These are phyloP conservation scores for Coccomyxa sp. DNA, from an alignment of 139 green algal species.

Conservation along the genomic window DNA sequence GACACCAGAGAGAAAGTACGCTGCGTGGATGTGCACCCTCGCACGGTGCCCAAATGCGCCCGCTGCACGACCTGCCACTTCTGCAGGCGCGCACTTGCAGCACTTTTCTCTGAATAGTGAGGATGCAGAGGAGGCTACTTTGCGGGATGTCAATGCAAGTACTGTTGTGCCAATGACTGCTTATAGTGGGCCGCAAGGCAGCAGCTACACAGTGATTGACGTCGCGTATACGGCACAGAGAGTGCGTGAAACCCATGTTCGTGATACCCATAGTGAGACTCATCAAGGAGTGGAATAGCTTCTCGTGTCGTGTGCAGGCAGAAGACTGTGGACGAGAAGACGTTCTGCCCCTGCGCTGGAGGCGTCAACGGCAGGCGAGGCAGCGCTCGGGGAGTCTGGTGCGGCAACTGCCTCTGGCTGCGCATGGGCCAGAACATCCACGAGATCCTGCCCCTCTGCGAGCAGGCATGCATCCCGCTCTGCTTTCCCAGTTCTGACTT, in stretches of 20 bases:
- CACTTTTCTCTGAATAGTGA: no score
- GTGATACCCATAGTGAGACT: no score
- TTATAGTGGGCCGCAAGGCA: no score
- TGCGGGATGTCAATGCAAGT: no score
- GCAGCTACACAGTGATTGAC: no score
- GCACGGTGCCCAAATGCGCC: slow-evolving; percentile 28
- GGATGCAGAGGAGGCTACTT: no score
- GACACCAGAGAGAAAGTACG: neutral
- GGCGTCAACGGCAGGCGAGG: slow-evolving; percentile 16
- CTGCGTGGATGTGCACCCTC: slow-evolving; percentile 27
- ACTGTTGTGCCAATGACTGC: no score
- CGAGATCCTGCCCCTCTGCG: slow-evolving; percentile 21
- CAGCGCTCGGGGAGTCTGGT: slow-evolving; percentile 38
- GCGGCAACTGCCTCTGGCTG: slow-evolving; percentile 44
- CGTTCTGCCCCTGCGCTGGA: slow-evolving; percentile 41
- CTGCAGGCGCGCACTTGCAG: slow-evolving; percentile 24
- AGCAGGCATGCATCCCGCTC: neutral
- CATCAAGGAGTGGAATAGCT: neutral
- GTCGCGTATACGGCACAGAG: no score
- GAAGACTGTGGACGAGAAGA: slow-evolving; percentile 49
- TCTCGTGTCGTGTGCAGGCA: slow-evolving; percentile 32
- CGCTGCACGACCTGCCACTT: slow-evolving; percentile 59
- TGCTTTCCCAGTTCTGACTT: neutral
- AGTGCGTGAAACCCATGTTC: no score
- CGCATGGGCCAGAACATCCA: slow-evolving; percentile 63